Conservation (phyloP, 805 yeast species). For the Tetrapisispora fleetii region DNA sequence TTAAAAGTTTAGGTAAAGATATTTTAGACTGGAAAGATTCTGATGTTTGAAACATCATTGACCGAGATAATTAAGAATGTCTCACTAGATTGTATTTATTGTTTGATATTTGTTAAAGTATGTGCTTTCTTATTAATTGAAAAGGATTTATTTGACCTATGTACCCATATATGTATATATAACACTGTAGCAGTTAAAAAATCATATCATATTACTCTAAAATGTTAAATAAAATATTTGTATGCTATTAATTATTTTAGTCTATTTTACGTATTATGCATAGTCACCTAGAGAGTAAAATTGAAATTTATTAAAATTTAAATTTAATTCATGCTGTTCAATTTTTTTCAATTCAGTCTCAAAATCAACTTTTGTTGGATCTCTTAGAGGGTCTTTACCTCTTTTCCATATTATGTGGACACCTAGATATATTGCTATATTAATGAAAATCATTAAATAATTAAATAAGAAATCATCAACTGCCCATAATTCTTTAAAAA, state of each 20-base stretch:
- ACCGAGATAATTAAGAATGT: no score
- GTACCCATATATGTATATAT: no score
- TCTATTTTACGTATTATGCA: no score
- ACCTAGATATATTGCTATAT: conserved; percentile 36
- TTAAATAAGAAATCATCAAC: conserved; percentile 53
- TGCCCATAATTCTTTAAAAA: conserved; percentile 57
- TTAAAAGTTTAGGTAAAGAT: conserved; percentile 17
- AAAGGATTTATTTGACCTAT: no score
- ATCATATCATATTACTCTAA: no score
- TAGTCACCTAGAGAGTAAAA: conserved; percentile 4
- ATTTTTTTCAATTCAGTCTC: conserved; percentile 45
- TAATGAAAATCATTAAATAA: conserved; percentile 62
- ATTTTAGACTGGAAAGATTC: conserved; percentile 6
- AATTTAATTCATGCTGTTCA: conserved; percentile 43
- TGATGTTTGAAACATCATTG: background rate
- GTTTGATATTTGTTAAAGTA: no score
- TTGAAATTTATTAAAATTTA: conserved; percentile 15
- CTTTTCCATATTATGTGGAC: conserved; percentile 39
- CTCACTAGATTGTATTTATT: no score
- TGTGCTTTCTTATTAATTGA: no score
- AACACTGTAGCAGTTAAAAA: no score
- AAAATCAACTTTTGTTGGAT: conserved; percentile 43
- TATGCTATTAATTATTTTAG: no score
- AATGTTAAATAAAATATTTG: no score
- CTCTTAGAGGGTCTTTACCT: conserved; percentile 38